Evolutionary conservation across 768 basidiomycete genomes (phyloP), one percentile per base, ranked within the genome.

Genomic region (Tremella yokohamensis): DNA sequence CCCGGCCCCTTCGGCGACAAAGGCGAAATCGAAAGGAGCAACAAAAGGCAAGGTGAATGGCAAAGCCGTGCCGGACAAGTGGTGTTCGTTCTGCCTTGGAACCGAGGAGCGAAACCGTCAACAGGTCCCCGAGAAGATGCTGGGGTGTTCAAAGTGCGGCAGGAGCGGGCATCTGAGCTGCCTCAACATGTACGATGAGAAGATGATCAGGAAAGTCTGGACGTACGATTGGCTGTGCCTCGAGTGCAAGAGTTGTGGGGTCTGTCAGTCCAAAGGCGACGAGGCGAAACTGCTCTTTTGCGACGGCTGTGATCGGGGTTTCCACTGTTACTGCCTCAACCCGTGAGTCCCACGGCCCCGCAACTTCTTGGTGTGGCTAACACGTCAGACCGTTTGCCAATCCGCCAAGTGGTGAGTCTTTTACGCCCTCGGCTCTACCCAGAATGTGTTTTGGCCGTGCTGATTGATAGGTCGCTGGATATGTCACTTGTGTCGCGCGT

Each of bases 141-240:
- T 88, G 19, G 84, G 84, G 58, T 97, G 92, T 75, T 79, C 80
- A 60, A 85, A 86, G 62, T 97, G 92, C 75, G 87, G 87, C 1
- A 83, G 87, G 47, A 90, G 86, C 66, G 89, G 93, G 88, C 93
- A 98, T 76, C 87, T 87, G n/a, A 85, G 84, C 47, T 98, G 93
- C 73, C 81, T 94, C 80, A 78, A 86, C 26, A 74, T 77, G 63
- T 81, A 85, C 29, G 77, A 70, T 48, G 68, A 79, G 44, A 79
- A 81, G 51, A 80, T 88, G 50, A 81, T 81, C 16, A 53, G 52
- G 40, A 79, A 81, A n/a, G 79, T 92, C 51, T 80, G 81, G 56
- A 80, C 81, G 24, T 93, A 93, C 73, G 79, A 82, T 15, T 97
- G 93, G 93, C 83, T 83, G 60, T 98, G 93, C 72, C 82, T 85